Base-by-base conservation (phyloP, 495 filamentous ascomycete genomes). In the Tuber magnatum region DNA sequence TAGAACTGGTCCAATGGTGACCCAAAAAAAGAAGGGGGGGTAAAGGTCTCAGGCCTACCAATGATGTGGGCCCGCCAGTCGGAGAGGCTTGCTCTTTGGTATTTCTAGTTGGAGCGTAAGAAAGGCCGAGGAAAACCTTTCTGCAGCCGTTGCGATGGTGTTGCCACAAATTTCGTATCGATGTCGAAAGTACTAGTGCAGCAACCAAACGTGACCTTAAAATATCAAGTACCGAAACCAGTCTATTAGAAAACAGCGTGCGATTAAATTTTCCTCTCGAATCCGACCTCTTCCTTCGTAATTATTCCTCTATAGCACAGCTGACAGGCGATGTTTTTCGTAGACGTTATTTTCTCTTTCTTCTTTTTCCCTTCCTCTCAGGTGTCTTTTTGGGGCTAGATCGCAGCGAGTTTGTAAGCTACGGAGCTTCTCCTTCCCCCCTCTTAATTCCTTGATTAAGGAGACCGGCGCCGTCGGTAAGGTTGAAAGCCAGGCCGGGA, bases 401-500 rank as follows among this genome's bases (percentile, higher is more conserved):
- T 74, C 61, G 80, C 82, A 77, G 80, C 77, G 78, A 80, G 73
- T 65, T 35, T 65, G 56, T 35, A 65, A 14, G 28, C 28, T 65
- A 65, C 28, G 56, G 16, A 35, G 4, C 28, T 32, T 32, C 56
- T 65, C 32, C 28, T 18, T 65, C 56, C 35, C 14, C 56, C 28
- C 32, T 18, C 28, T 18, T 65, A 28, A 14, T 32, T 65, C n/a
- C 56, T 32, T 12, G 77, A 69, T 70, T 79, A 79, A 68, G 76
- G 65, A 75, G 71, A 79, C 56, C 56, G 56, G 75, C 76, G 77
- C 78, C 75, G 78, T 79, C 78, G 78, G 79, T 78, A 76, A 65
- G 56, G 72, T 75, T 73, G 78, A 81, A 81, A 76, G 81, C 78
- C 75, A 78, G 80, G 83, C 77, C 77, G 80, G 81, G 75, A 73